Evolutionary conservation across 352 stramenopile species (phyloP).

Genomic region (Phytopythium montanum): DNA sequence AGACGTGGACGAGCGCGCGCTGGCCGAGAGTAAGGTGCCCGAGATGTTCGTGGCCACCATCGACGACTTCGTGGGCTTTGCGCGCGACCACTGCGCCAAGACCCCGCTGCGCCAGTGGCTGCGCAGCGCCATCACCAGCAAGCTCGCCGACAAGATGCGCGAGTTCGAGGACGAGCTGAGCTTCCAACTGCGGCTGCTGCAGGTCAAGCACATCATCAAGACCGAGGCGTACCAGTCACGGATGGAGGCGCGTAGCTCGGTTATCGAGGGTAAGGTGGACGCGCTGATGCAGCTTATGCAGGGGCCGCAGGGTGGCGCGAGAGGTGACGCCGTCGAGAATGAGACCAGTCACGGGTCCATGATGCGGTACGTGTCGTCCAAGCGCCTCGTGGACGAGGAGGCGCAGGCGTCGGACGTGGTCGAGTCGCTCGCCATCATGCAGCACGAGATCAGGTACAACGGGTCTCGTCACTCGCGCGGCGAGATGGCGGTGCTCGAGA

Average conservation of each 20-base stretch:
- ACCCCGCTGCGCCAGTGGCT: constrained; percentile 13
- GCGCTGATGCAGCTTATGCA: background rate
- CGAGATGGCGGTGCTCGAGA: constrained; percentile 11
- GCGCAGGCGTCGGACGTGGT: constrained; percentile 9
- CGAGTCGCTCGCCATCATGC: constrained; percentile 19
- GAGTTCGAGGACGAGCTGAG: constrained; percentile 19
- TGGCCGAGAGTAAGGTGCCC: constrained; percentile 14
- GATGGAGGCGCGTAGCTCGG: constrained; percentile 10
- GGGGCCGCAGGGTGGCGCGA: too few species aligned
- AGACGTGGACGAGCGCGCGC: constrained; percentile 10
- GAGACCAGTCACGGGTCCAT: background rate
- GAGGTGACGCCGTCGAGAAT: background rate
- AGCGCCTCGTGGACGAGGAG: constrained; percentile 9
- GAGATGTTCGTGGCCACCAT: constrained; percentile 13
- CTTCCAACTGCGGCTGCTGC: constrained; percentile 17
- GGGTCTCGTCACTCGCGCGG: constrained; percentile 5
- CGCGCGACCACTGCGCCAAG: constrained; percentile 19
- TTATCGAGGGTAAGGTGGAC: background rate
- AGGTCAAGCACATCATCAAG: constrained; percentile 20
- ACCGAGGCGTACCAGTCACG: constrained; percentile 8
- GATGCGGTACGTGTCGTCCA: constrained; percentile 7
- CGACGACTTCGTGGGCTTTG: constrained; percentile 13
- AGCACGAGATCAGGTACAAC: constrained; percentile 20
- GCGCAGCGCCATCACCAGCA: constrained; percentile 8
- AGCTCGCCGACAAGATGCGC: constrained; percentile 11